A percentile compares a stretch with the other conserved stretches of the same genome.
phyloP scores from a whole-genome alignment of 2,329 filamentous ascomycete species.

The Aspergillus sp. region DNA sequence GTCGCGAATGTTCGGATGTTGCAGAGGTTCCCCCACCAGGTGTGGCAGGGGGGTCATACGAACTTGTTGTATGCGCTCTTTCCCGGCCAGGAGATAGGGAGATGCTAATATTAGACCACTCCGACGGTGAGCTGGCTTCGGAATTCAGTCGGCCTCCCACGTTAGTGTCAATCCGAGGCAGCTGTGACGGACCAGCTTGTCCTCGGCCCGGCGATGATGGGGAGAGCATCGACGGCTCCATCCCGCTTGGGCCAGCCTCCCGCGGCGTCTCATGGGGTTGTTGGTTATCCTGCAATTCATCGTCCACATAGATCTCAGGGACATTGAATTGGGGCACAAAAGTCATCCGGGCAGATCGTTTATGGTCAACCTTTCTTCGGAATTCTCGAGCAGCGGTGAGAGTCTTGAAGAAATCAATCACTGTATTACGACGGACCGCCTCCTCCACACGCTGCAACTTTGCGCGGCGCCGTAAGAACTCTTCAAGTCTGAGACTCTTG shows the following conservation, averaged over 20 bases:
- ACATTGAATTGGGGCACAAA: slow-evolving; percentile 76
- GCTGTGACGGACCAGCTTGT: slow-evolving; percentile 36
- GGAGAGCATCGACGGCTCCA: slow-evolving; percentile 33
- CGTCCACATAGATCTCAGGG: slow-evolving; percentile 87
- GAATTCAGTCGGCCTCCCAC: slow-evolving; percentile 39
- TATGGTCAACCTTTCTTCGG: slow-evolving; percentile 70
- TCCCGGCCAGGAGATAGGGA: slow-evolving; percentile 35
- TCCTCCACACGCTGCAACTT: slow-evolving; percentile 92
- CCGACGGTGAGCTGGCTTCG: slow-evolving; percentile 37
- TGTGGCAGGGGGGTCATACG: slow-evolving; percentile 29
- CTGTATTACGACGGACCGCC: slow-evolving; percentile 83
- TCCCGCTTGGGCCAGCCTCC: slow-evolving; percentile 1
- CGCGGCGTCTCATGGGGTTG: slow-evolving; percentile 19
- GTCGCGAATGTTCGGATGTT: slow-evolving; percentile 51
- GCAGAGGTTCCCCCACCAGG: slow-evolving; percentile 14
- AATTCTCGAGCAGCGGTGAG: slow-evolving; percentile 83
- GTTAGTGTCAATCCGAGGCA: slow-evolving; percentile 50
- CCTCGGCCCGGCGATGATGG: slow-evolving; percentile 30
- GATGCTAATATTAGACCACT: slow-evolving; percentile 56
- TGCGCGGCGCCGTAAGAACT: slow-evolving; percentile 87
- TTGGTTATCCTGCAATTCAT: slow-evolving; percentile 55
- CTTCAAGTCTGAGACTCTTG: slow-evolving; percentile 90
- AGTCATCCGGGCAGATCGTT: slow-evolving; percentile 74
- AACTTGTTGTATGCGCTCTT: slow-evolving; percentile 25
- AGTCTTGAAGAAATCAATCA: slow-evolving; percentile 94